These are phyloP conservation scores for Psilocybe tampanensis DNA, from an alignment of 768 basidiomycete genomes.

Conservation along the genomic window DNA sequence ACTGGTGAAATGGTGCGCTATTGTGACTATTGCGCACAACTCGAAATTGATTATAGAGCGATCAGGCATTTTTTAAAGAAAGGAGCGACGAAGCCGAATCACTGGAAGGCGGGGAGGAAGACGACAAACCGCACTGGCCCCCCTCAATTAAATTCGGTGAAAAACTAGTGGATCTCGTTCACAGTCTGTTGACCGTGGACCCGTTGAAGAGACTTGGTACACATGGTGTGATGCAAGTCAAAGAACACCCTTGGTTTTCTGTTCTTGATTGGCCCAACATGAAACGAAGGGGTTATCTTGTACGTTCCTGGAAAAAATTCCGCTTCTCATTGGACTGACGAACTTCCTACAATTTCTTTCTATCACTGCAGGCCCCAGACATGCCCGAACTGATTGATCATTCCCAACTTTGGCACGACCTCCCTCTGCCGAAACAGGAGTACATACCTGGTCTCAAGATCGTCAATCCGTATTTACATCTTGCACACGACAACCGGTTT, in stretches of 20 bases:
- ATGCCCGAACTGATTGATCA: constrained; percentile 28
- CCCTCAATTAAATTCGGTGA: constrained; percentile 33
- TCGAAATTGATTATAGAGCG: neutral
- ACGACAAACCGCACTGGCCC: constrained; percentile 36
- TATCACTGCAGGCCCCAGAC: constrained; percentile 43
- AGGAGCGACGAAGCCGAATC: neutral
- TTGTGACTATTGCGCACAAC: constrained; percentile 10
- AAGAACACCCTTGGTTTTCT: constrained; percentile 46
- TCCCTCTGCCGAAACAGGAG: constrained; percentile 35
- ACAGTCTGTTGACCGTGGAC: constrained; percentile 39
- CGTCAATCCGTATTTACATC: constrained; percentile 31
- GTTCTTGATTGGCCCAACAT: constrained; percentile 52
- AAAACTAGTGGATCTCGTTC: constrained; percentile 44
- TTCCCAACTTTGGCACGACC: constrained; percentile 38
- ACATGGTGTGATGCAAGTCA: constrained; percentile 33
- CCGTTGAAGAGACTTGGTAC: constrained; percentile 41
- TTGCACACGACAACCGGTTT: constrained; percentile 31
- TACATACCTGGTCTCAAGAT: constrained; percentile 43
- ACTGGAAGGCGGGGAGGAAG: neutral
- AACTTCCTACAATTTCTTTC: neutral
- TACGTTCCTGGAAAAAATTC: constrained; percentile 25
- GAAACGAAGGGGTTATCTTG: constrained; percentile 42
- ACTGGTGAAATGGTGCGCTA: constrained; percentile 34
- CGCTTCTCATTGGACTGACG: neutral
- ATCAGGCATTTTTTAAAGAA: neutral